phyloP scores from a whole-genome alignment of 371 early-diverging fungal species.

The Circinella umbellata region DNA sequence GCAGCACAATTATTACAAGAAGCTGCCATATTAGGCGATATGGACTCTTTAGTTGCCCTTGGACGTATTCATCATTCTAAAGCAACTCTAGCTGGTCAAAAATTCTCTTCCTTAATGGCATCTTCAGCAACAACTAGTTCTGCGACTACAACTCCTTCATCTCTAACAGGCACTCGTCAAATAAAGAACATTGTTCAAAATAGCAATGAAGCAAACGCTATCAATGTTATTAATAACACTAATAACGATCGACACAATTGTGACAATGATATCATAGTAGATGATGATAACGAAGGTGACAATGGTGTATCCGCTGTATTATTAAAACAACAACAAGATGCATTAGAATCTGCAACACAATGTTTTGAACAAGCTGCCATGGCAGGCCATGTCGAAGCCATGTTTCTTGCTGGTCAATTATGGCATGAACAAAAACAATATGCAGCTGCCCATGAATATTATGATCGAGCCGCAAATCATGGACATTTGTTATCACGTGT shows the following conservation, averaged over 20 bases:
- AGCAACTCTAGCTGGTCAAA: slow-evolving; percentile 11
- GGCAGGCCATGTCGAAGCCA: slow-evolving; percentile 43
- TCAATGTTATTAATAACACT: slow-evolving; percentile 9
- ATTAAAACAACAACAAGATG: slow-evolving; percentile 32
- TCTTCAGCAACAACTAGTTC: neutral
- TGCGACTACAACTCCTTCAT: too few species aligned
- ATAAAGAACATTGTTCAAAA: neutral
- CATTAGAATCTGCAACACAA: slow-evolving; percentile 39
- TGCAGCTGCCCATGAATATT: slow-evolving; percentile 46
- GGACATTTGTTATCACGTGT: slow-evolving; percentile 44
- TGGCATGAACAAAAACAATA: slow-evolving; percentile 54
- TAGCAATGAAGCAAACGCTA: neutral
- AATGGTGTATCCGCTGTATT: neutral
- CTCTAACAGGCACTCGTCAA: too few species aligned
- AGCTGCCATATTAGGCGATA: slow-evolving; percentile 22
- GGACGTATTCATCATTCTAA: slow-evolving; percentile 24
- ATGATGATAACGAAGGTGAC: too few species aligned
- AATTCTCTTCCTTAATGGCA: slow-evolving; percentile 2
- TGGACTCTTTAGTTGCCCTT: slow-evolving; percentile 19
- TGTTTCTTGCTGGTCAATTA: slow-evolving; percentile 45
- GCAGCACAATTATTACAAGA: slow-evolving; percentile 21
- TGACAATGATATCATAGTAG: too few species aligned
- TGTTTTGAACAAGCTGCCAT: slow-evolving; percentile 49
- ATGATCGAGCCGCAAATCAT: slow-evolving; percentile 42
- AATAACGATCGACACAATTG: neutral